Percentiles rank a stretch among this genome's conserved stretches.
Conservation (phyloP, 139 green algal species). For the Desmodesmus armatus region DNA sequence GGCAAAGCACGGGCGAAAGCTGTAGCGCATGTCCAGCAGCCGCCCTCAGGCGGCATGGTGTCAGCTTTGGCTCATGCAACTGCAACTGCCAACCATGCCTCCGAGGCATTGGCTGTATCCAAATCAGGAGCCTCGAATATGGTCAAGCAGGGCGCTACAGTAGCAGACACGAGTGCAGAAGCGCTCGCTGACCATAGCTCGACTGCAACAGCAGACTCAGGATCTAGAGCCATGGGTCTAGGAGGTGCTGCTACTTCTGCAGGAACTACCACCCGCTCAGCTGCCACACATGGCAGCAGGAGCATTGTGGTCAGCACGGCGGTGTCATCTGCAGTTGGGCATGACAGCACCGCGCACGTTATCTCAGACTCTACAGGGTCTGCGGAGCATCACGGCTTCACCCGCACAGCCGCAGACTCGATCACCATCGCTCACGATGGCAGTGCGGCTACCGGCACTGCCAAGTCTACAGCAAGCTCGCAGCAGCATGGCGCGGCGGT, state of each 20-base stretch:
- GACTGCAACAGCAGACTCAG: neutral
- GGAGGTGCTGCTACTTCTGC: neutral
- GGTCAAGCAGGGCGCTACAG: neutral
- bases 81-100: neutral
- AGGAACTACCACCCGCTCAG: neutral
- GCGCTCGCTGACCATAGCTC: neutral
- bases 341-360: neutral
- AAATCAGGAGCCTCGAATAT: neutral
- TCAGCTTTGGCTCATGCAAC: neutral
- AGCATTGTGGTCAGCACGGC: slow-evolving; percentile 13
- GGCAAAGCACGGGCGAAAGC: slow-evolving; percentile 21
- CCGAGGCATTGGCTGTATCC: neutral
- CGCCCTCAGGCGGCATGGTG: neutral
- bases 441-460: neutral
- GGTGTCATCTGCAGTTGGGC: slow-evolving; percentile 6
- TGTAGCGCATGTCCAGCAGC: neutral
- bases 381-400: neutral
- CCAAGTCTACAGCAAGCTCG: neutral
- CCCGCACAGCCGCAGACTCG: slow-evolving; percentile 10
- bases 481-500: neutral
- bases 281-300: neutral
- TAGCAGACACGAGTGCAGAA: neutral
- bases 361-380: neutral
- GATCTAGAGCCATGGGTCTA: neutral
- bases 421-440: neutral